Evolutionary conservation across 306 rosid genomes (phyloP).

Genomic region (Sindora glabra): DNA sequence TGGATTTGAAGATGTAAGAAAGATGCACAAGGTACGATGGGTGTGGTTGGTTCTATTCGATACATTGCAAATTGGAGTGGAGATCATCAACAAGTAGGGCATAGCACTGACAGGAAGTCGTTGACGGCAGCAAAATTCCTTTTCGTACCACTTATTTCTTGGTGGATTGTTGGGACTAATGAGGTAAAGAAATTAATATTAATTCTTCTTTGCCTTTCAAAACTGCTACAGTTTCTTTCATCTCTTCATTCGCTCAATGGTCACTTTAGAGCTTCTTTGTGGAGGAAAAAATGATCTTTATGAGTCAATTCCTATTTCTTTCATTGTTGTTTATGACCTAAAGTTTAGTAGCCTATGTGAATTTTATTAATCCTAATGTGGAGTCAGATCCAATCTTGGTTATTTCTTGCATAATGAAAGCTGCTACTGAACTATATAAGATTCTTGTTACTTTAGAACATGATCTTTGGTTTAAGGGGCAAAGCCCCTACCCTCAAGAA

Average conservation of each 20-base stretch:
- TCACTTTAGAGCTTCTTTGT: conserved; percentile 67
- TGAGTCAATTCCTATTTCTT: conserved; percentile 61
- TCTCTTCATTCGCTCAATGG: conserved; percentile 71
- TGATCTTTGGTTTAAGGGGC: conserved; percentile 57
- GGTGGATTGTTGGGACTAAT: not conserved
- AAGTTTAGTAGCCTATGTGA: conserved; percentile 51
- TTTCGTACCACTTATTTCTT: too few species aligned
- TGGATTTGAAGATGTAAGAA: too few species aligned
- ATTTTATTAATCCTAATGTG: conserved; percentile 63
- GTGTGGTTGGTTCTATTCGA: too few species aligned
- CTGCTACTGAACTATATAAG: conserved; percentile 43
- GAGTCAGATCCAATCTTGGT: conserved; percentile 61
- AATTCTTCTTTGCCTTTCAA: conserved; percentile 17
- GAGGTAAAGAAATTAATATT: too few species aligned
- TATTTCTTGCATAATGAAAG: conserved; percentile 43
- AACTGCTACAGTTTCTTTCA: conserved; percentile 56
- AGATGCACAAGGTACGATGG: too few species aligned
- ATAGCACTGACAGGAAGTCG: too few species aligned
- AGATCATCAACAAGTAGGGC: too few species aligned
- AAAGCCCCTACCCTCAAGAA: conserved; percentile 52
- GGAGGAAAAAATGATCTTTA: conserved; percentile 57
- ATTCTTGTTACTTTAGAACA: conserved; percentile 39
- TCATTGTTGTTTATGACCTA: conserved; percentile 48
- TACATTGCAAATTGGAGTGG: too few species aligned
- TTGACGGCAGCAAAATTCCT: too few species aligned